Evolutionary conservation across 2,329 filamentous ascomycete species (phyloP), one percentile per base, ranked within the genome.

Genomic region (Hymenotorrendiella dingleyae): DNA sequence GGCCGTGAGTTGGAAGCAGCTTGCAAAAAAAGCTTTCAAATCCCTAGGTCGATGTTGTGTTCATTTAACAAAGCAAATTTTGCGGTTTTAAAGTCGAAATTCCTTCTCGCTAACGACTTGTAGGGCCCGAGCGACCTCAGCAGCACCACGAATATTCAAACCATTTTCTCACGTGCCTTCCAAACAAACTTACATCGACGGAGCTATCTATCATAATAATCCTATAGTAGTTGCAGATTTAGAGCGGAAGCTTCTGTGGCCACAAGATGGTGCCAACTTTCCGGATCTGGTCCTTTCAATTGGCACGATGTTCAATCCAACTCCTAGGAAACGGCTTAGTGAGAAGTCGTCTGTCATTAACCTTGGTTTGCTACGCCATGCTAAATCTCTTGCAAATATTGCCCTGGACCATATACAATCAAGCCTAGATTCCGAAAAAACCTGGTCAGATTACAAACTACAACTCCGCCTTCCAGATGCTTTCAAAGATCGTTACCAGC

Each of bases 111-210:
- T n/a, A n/a, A n/a, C n/a, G n/a, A n/a, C n/a, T n/a, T n/a, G n/a
- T n/a, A n/a, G n/a, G 44, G 64, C 70, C 3, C 64, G 73, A 12
- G 73, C 72, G 5, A 72, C 72, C 1, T 66, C 69, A 2, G 70
- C 73, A 4, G 68, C 69, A 4, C 71, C 72, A 3, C 63, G 61
- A 1, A 71, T 67, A 47, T 76, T 76, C 58, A 70, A 71, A 47
- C 67, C 70, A 6, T 74, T 73, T 58, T 59, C 64, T n/a, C 69
- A 76, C 41, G 61, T 64, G 4, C 62, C 64, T 4, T 69, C 70
- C 0, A 65, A 67, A 44, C 63, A 66, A 4, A 65, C 62, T 0
- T 78, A 74, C 46, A 58, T 70, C 0, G 73, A 76, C 43, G 72
- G 71, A 3, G 70, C 65, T 2, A 57, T 74, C 1, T 65, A 67